A percentile compares a stretch with the other conserved stretches of the same genome.
Conservation (phyloP, 2,329 filamentous ascomycete genomes). For the Talaromyces sp. region DNA sequence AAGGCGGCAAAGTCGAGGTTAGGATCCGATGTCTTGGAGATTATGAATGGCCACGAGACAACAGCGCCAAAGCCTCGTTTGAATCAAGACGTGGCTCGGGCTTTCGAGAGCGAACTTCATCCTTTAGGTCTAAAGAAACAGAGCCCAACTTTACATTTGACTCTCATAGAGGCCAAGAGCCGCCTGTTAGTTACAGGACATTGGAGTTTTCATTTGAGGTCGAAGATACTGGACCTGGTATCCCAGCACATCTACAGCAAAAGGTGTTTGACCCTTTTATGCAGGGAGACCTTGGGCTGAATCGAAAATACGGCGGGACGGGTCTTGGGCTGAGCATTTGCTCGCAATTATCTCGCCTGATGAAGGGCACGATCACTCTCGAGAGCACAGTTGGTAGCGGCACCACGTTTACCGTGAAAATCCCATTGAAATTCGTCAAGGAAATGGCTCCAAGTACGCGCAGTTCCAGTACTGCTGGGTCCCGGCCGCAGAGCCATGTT, state of each 20-base stretch:
- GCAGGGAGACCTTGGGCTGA: slow-evolving; percentile 82
- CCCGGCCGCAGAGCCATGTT: slow-evolving; percentile 23
- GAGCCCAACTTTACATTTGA: neutral
- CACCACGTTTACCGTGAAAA: slow-evolving; percentile 74
- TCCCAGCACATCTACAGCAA: slow-evolving; percentile 68
- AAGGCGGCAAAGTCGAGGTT: slow-evolving; percentile 68
- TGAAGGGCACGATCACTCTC: slow-evolving; percentile 72
- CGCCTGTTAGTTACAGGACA: slow-evolving; percentile 59
- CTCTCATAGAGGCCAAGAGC: neutral
- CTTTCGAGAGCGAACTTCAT: slow-evolving; percentile 10
- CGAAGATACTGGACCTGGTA: slow-evolving; percentile 81
- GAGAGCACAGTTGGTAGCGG: slow-evolving; percentile 68
- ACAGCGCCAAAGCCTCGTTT: slow-evolving; percentile 41
- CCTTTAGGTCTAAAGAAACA: slow-evolving; percentile 20
- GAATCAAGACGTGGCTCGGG: slow-evolving; percentile 25
- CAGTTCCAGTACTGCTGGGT: slow-evolving; percentile 22
- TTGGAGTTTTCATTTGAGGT: slow-evolving; percentile 83
- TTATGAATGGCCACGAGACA: slow-evolving; percentile 22
- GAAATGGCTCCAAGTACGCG: slow-evolving; percentile 51
- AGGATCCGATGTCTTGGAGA: slow-evolving; percentile 62
- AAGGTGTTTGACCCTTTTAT: slow-evolving; percentile 93
- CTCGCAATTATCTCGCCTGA: slow-evolving; percentile 74
- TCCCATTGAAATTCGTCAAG: slow-evolving; percentile 72
- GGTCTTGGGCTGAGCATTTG: slow-evolving; percentile 86
- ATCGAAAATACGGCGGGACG: slow-evolving; percentile 85